A percentile compares a stretch with the other conserved stretches of the same genome.
These are phyloP conservation scores for Phytophthora kernoviae DNA, from an alignment of 352 stramenopile species.

Conservation along the genomic window DNA sequence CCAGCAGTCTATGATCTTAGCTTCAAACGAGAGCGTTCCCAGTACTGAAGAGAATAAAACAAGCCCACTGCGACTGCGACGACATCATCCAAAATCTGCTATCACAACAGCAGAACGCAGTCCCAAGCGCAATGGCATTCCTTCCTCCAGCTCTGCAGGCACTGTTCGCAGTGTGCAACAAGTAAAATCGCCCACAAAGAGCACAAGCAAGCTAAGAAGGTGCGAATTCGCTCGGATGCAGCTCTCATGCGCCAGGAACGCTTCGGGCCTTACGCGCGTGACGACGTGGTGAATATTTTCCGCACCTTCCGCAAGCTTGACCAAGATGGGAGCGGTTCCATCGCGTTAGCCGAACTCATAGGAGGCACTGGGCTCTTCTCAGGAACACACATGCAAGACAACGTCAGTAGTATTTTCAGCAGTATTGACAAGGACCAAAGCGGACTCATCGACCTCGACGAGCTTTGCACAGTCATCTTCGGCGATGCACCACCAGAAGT, in stretches of 20 bases:
- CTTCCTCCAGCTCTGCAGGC: constrained; percentile 27
- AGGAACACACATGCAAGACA: constrained; percentile 67
- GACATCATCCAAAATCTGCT: constrained; percentile 23
- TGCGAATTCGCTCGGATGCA: constrained; percentile 63
- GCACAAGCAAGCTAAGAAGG: constrained; percentile 55
- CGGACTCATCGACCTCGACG: constrained; percentile 71
- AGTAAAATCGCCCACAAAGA: constrained; percentile 15
- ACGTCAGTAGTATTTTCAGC: constrained; percentile 77
- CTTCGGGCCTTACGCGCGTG: constrained; percentile 68
- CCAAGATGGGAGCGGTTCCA: constrained; percentile 66
- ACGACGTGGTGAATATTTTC: constrained; percentile 77
- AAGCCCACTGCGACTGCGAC: constrained; percentile 9
- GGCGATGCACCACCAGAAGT: constrained; percentile 42
- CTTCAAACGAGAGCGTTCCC: not conserved
- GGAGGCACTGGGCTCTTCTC: constrained; percentile 65
- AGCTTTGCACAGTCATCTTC: constrained; percentile 69
- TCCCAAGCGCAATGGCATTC: constrained; percentile 17
- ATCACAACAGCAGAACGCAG: constrained; percentile 15
- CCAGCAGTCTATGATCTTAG: constrained; percentile 1
- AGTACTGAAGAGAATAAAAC: constrained; percentile 29
- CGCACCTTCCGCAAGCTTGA: constrained; percentile 77
- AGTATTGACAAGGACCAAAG: constrained; percentile 80
- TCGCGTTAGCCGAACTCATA: constrained; percentile 67
- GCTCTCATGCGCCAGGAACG: constrained; percentile 62
- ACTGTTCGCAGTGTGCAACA: constrained; percentile 9